Evolutionary conservation across 2,329 filamentous ascomycete species (phyloP).

Genomic region (Aureobasidium namibiae): DNA sequence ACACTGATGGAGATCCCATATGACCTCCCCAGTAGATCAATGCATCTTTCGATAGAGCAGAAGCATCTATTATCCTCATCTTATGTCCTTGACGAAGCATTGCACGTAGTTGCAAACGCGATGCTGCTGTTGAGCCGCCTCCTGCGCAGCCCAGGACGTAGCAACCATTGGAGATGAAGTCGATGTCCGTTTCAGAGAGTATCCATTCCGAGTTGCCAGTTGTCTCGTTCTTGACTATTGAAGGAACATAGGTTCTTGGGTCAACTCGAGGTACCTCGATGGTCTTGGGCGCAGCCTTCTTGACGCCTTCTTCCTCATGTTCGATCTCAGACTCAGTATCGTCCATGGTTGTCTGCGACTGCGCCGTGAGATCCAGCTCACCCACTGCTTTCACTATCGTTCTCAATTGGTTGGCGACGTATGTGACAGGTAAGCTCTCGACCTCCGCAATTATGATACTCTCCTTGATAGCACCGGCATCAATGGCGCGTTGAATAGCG

Average conservation of each 20-base stretch:
- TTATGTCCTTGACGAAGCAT: slow-evolving; percentile 44
- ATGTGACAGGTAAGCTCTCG: slow-evolving; percentile 32
- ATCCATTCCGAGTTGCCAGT: slow-evolving; percentile 46
- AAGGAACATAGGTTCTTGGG: slow-evolving; percentile 38
- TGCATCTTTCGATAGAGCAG: slow-evolving; percentile 43
- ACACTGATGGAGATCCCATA: slow-evolving; percentile 52
- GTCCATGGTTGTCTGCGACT: slow-evolving; percentile 7
- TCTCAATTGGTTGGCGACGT: slow-evolving; percentile 27
- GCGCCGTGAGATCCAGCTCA: slow-evolving; percentile 22
- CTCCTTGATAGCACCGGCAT: slow-evolving; percentile 26
- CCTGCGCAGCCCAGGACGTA: slow-evolving; percentile 56
- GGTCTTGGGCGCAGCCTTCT: not conserved
- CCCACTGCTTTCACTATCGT: slow-evolving; percentile 27
- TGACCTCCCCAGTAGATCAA: slow-evolving; percentile 49
- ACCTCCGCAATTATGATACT: slow-evolving; percentile 40
- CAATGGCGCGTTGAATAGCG: slow-evolving; percentile 30
- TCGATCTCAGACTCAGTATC: slow-evolving; percentile 16
- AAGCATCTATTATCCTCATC: slow-evolving; percentile 44
- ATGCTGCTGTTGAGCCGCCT: slow-evolving; percentile 47
- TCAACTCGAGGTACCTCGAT: slow-evolving; percentile 14
- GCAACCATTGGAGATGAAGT: slow-evolving; percentile 50
- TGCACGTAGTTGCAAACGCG: slow-evolving; percentile 44
- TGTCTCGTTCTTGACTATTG: slow-evolving; percentile 29
- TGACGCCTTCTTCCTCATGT: slow-evolving; percentile 12
- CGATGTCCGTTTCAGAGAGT: slow-evolving; percentile 49